Evolutionary conservation across 2,329 filamentous ascomycete genomes (phyloP).

Genomic region (Trichoderma oligosporum): DNA sequence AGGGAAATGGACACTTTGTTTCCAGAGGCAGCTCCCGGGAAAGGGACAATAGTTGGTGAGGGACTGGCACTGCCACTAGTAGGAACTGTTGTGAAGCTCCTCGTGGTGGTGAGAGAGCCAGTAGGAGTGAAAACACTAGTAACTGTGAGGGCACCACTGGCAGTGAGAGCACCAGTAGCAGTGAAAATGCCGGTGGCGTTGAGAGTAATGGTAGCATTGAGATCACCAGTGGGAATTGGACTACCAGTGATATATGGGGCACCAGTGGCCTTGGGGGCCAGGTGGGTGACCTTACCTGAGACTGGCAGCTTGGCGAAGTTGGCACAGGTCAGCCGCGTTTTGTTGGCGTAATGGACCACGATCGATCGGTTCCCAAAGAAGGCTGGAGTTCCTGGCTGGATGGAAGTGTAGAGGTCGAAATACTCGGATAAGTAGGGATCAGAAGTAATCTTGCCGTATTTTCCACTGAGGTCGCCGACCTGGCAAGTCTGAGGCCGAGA

Average conservation of each 20-base stretch:
- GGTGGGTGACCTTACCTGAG: not conserved
- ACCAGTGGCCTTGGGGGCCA: not conserved
- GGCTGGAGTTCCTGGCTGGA: constrained; percentile 45
- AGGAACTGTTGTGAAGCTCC: not conserved
- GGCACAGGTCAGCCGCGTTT: constrained; percentile 61
- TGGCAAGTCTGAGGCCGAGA: constrained; percentile 61
- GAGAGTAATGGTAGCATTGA: not conserved
- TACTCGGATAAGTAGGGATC: constrained; percentile 50
- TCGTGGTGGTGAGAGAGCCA: not conserved
- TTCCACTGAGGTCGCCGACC: constrained; percentile 72
- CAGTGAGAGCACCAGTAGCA: not conserved
- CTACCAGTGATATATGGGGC: too few species aligned
- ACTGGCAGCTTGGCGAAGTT: constrained; percentile 46
- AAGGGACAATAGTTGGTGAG: constrained; percentile 8
- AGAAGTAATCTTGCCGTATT: constrained; percentile 59
- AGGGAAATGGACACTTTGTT: constrained; percentile 3
- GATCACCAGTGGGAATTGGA: not conserved
- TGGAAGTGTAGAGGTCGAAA: constrained; percentile 56
- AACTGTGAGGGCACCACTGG: not conserved
- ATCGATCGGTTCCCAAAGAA: constrained; percentile 65
- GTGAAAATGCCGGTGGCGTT: not conserved
- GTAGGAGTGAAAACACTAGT: not conserved
- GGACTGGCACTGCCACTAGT: not conserved
- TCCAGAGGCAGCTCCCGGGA: constrained; percentile 12
- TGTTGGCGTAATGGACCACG: constrained; percentile 61